A percentile compares a stretch with the other conserved stretches of the same genome.
Evolutionary conservation across 164 flowering plant genomes (phyloP).

Genomic region (Echeveria elegans): DNA sequence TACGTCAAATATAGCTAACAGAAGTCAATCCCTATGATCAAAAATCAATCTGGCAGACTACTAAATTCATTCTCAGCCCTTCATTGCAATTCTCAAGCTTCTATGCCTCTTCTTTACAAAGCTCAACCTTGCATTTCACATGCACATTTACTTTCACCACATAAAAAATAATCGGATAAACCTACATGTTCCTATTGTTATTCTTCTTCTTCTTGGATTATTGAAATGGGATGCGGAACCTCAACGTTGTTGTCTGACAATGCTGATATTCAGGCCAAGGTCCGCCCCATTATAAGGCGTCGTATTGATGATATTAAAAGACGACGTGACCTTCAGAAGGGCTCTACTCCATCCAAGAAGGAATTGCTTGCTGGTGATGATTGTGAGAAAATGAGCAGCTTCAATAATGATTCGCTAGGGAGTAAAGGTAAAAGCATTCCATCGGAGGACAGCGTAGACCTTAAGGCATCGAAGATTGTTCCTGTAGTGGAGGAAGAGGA

Average conservation of each 20-base stretch:
- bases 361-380: constrained; percentile 3
- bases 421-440: neutral
- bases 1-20: neutral
- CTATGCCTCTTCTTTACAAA: too few relatives aligned
- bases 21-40: neutral
- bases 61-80: neutral
- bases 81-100: too few relatives aligned
- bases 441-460: neutral
- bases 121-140: too few relatives aligned
- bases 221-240: too few relatives aligned
- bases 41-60: neutral
- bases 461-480: too few relatives aligned
- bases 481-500: neutral
- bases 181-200: neutral
- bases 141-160: too few relatives aligned
- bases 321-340: neutral
- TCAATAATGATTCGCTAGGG: neutral
- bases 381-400: neutral
- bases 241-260: too few relatives aligned
- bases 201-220: constrained; percentile 1
- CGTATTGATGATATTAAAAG: neutral
- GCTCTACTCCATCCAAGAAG: constrained; percentile 1
- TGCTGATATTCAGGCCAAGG: too few relatives aligned
- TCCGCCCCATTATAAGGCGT: too few relatives aligned
- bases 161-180: too few relatives aligned